A percentile compares a stretch with the other conserved stretches of the same genome.
Conservation (phyloP, 1,284 basidiomycete genomes). For the Omphalotus olearius region DNA sequence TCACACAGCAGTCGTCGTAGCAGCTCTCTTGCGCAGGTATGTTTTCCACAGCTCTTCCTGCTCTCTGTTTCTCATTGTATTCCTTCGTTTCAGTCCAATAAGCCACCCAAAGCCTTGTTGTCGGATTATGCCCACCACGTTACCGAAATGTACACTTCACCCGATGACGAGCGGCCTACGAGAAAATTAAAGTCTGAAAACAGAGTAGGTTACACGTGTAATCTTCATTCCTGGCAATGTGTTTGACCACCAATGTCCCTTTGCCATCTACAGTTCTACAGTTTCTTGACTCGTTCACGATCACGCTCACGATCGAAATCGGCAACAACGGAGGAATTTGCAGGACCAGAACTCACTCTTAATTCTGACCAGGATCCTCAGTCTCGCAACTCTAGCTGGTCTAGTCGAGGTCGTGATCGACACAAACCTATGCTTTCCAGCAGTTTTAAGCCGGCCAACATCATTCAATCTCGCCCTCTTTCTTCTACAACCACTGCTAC, state of each 20-base stretch:
- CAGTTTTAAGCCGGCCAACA: constrained; percentile 40
- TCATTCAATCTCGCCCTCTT: constrained; percentile 55
- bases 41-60: constrained; percentile 15
- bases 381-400: constrained; percentile 19
- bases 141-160: constrained; percentile 14
- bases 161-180: constrained; percentile 30
- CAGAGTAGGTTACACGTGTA: constrained; percentile 29
- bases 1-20: constrained; percentile 30
- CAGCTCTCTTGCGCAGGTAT: constrained; percentile 22
- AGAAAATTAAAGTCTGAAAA: constrained; percentile 35
- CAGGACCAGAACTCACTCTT: constrained; percentile 20
- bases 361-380: constrained; percentile 12
- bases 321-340: constrained; percentile 16
- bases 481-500: constrained; percentile 61
- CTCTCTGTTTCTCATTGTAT: constrained; percentile 8
- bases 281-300: constrained; percentile 47
- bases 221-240: constrained; percentile 10
- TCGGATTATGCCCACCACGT: constrained; percentile 30
- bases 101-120: constrained; percentile 17
- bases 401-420: constrained; percentile 12
- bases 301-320: constrained; percentile 45
- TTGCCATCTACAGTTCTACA: constrained; percentile 36
- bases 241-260: constrained; percentile 13
- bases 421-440: constrained; percentile 12
- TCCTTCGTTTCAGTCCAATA: constrained; percentile 8